Evolutionary conservation across 2,329 filamentous ascomycete species (phyloP).

Genomic region (Trichoderma oligosporum): DNA sequence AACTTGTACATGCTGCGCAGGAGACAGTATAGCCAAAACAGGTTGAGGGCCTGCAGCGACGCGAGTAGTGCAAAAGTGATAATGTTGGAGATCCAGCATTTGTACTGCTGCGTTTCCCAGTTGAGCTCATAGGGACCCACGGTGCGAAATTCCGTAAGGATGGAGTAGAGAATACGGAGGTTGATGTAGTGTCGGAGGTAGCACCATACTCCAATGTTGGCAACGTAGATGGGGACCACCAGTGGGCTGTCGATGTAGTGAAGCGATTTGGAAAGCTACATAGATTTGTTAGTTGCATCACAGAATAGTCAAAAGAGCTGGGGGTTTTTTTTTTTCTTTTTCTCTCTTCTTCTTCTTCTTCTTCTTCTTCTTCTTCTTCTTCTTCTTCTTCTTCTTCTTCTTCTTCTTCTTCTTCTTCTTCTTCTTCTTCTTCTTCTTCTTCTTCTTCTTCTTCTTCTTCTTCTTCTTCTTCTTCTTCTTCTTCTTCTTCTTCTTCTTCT

Average conservation of each 20-base stretch:
- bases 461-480: too few species aligned
- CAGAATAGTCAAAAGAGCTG: too few species aligned
- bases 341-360: too few species aligned
- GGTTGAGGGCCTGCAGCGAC: slow-evolving; percentile 66
- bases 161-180: slow-evolving; percentile 67
- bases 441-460: too few species aligned
- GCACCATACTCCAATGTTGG: slow-evolving; percentile 79
- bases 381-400: too few species aligned
- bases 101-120: slow-evolving; percentile 73
- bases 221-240: slow-evolving; percentile 73
- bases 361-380: too few species aligned
- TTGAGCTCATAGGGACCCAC: slow-evolving; percentile 70
- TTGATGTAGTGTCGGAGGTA: slow-evolving; percentile 86
- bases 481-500: too few species aligned
- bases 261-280: slow-evolving; percentile 67
- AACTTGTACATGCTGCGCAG: slow-evolving; percentile 68
- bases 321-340: too few species aligned
- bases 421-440: too few species aligned
- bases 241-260: slow-evolving; percentile 80
- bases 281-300: not conserved
- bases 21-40: slow-evolving; percentile 78
- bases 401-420: too few species aligned
- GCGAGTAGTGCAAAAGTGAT: slow-evolving; percentile 64
- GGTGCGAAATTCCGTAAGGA: slow-evolving; percentile 69
- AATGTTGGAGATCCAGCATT: slow-evolving; percentile 63